Evolutionary conservation across 106 monocot species (phyloP).

Genomic region (Acorus calamus): DNA sequence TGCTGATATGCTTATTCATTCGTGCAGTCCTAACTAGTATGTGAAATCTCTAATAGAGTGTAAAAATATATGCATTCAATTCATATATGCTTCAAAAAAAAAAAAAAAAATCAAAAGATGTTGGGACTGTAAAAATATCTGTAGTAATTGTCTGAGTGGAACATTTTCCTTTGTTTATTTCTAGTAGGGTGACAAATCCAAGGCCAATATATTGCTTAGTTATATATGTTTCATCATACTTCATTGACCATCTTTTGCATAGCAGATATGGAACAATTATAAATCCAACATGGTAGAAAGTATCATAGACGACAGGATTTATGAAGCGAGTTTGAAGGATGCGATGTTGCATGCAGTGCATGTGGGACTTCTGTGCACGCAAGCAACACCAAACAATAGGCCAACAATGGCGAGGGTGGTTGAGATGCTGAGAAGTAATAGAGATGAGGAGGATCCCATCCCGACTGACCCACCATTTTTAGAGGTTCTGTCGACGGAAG

Average conservation of each 20-base stretch:
- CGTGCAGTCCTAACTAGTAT: too few species aligned
- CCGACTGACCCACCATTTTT: slow-evolving; percentile 48
- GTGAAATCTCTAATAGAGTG: too few species aligned
- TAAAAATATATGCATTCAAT: too few species aligned
- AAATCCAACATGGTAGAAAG: slow-evolving; percentile 20
- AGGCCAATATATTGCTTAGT: too few species aligned
- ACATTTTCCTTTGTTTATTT: too few species aligned
- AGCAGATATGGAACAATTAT: slow-evolving; percentile 47
- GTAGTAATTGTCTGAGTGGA: too few species aligned
- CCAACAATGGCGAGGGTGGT: slow-evolving; percentile 39
- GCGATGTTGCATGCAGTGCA: slow-evolving; percentile 26
- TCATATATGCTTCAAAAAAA: too few species aligned
- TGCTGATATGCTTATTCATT: too few species aligned
- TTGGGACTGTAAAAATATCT: too few species aligned
- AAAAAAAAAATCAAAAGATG: too few species aligned
- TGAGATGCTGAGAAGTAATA: slow-evolving; percentile 33
- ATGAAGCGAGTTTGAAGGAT: slow-evolving; percentile 18
- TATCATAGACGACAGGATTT: slow-evolving; percentile 29
- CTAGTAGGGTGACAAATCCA: too few species aligned
- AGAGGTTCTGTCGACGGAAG: slow-evolving; percentile 8
- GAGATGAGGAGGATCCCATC: slow-evolving; percentile 19
- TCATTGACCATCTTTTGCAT: background rate
- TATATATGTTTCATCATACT: too few species aligned
- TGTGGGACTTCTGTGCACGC: slow-evolving; percentile 37
- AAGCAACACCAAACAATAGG: slow-evolving; percentile 27